A percentile compares a stretch with the other conserved stretches of the same genome.
Conservation (phyloP, 1,284 basidiomycete genomes). For the Apiotrichum akiyoshidainum region DNA sequence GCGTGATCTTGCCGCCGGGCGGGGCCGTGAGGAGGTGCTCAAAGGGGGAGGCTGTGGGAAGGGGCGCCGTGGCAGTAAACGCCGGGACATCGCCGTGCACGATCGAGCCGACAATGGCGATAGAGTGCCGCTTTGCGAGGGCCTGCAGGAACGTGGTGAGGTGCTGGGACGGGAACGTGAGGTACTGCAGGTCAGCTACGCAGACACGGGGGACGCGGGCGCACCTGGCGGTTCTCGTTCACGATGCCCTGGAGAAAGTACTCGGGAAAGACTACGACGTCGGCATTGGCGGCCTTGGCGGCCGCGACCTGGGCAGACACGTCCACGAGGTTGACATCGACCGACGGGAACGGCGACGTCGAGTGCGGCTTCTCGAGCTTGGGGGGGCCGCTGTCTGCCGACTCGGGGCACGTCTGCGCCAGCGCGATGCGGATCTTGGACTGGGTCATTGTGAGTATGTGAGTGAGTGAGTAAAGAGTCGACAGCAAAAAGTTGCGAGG, state of each 20-base stretch:
- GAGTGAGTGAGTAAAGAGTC: not conserved
- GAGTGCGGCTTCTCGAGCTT: conserved; percentile 23
- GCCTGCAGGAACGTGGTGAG: conserved; percentile 28
- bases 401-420: conserved; percentile 41
- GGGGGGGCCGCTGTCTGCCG: conserved; percentile 2
- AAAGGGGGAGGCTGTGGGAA: conserved; percentile 32
- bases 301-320: conserved; percentile 23
- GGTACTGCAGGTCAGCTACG: conserved; percentile 29
- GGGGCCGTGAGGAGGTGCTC: conserved; percentile 26
- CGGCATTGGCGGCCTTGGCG: conserved; percentile 29
- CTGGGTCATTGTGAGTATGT: not conserved
- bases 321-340: conserved; percentile 34
- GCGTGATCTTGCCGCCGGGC: conserved; percentile 4
- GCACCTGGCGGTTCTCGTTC: conserved; percentile 39
- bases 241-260: conserved; percentile 50
- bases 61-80: conserved; percentile 5
- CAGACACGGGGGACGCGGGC: conserved; percentile 10
- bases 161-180: conserved; percentile 36
- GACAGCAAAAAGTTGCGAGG: too few relatives aligned
- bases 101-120: conserved; percentile 43
- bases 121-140: conserved; percentile 30
- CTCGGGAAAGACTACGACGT: conserved; percentile 49
- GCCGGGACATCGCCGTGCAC: conserved; percentile 31
- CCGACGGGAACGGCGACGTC: conserved; percentile 27
- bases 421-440: conserved; percentile 32